Evolutionary conservation across 2,329 filamentous ascomycete species (phyloP).

Genomic region (Cryoendolithus antarcticus): DNA sequence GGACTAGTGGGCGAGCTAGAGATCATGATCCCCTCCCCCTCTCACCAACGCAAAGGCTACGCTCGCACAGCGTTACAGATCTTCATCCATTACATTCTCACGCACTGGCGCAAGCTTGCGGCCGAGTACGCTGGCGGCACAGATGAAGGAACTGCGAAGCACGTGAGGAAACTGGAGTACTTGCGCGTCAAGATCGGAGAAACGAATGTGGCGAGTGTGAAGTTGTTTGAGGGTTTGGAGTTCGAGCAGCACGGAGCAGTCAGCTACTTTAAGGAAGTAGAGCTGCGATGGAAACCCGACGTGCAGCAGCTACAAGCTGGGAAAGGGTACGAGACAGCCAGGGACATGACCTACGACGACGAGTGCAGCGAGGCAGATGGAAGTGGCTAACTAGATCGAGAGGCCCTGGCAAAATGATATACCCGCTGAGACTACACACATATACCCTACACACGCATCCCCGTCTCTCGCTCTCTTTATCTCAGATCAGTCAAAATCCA

Average conservation of each 20-base stretch:
- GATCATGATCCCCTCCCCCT: constrained; percentile 63
- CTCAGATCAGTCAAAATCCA: constrained; percentile 49
- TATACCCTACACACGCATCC: no score
- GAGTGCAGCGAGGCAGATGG: no score
- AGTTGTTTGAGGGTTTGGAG: constrained; percentile 47
- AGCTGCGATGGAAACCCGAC: constrained; percentile 34
- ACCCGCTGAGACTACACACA: no score
- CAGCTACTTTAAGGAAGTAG: constrained; percentile 59
- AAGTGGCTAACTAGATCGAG: no score
- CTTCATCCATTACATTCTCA: constrained; percentile 57
- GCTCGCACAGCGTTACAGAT: constrained; percentile 53
- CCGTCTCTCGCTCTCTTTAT: no score
- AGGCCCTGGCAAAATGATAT: no score
- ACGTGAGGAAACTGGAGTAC: constrained; percentile 26
- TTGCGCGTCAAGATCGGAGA: constrained; percentile 52
- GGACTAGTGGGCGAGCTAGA: constrained; percentile 59
- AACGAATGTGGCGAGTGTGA: constrained; percentile 44
- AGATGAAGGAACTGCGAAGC: constrained; percentile 4
- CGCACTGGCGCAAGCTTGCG: constrained; percentile 43
- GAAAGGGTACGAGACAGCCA: constrained; percentile 10
- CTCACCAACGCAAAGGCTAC: constrained; percentile 48
- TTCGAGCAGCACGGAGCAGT: constrained; percentile 40
- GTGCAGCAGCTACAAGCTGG: constrained; percentile 5
- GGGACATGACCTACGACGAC: constrained; percentile 6
- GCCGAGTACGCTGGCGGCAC: constrained; percentile 35